Evolutionary conservation across 306 rosid genomes (phyloP).

Genomic region (Casuarina equisetifolia): DNA sequence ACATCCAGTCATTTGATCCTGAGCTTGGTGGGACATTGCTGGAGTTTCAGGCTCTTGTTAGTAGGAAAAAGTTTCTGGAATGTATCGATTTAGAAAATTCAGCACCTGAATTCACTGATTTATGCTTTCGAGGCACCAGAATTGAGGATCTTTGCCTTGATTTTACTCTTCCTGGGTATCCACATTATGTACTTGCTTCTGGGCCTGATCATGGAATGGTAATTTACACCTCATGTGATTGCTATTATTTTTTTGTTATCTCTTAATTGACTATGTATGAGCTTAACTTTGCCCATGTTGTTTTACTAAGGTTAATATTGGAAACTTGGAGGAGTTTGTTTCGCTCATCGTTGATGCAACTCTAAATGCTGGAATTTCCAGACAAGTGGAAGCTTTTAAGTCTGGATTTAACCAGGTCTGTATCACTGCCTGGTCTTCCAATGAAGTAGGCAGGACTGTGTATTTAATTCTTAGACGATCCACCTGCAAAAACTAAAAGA

Average conservation of each 20-base stretch:
- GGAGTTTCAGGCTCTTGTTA: slow-evolving; percentile 84
- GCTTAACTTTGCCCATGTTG: slow-evolving; percentile 19
- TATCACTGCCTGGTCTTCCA: slow-evolving; percentile 1
- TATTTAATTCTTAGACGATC: background rate
- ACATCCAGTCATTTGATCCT: slow-evolving; percentile 82
- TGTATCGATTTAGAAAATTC: slow-evolving; percentile 42
- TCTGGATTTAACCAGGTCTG: slow-evolving; percentile 90
- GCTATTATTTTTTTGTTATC: slow-evolving; percentile 20
- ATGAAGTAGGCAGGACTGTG: slow-evolving; percentile 11
- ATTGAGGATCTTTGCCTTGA: slow-evolving; percentile 97
- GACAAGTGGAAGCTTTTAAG: slow-evolving; percentile 92
- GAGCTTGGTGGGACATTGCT: slow-evolving; percentile 71
- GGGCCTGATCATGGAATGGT: slow-evolving; percentile 56
- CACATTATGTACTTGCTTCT: slow-evolving; percentile 66
- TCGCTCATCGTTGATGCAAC: slow-evolving; percentile 72
- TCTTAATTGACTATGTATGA: slow-evolving; percentile 5
- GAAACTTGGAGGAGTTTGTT: slow-evolving; percentile 78
- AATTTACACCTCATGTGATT: slow-evolving; percentile 25
- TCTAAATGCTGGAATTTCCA: slow-evolving; percentile 66
- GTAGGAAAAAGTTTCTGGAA: slow-evolving; percentile 46
- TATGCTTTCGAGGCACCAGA: slow-evolving; percentile 50
- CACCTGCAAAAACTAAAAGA: background rate
- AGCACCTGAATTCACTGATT: slow-evolving; percentile 30
- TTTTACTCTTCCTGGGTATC: slow-evolving; percentile 94
- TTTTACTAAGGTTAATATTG: slow-evolving; percentile 65